Base-by-base conservation (phyloP, 2,329 filamentous ascomycete genomes). In the Beauveria sp. region DNA sequence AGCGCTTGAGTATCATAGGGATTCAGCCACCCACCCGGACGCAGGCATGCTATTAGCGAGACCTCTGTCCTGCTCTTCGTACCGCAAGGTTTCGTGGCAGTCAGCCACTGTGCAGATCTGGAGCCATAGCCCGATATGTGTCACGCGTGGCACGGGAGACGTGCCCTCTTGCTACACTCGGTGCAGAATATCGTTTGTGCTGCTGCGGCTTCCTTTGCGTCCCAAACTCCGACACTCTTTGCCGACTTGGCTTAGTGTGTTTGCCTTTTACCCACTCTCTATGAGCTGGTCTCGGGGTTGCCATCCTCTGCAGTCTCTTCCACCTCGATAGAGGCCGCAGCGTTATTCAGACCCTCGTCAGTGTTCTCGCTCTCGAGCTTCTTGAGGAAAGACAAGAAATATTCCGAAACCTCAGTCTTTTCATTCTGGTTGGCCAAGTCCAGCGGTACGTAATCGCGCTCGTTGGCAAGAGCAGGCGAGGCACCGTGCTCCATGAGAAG, bases 381-480 rank as follows among this genome's bases (percentile, higher is more conserved):
- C 52, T 74, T 75, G 22, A 78, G 76, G 62, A 79, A 74, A n/a
- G 75, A 72, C 50, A 85, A 65, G 68, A 85, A 85, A 70, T 81
- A 85, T 61, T 86, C 80, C 3, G 86, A 84, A 10, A 89, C 84
- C 7, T 85, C 80, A 57, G 79, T 78, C 78, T 90, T 86, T 67
- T 87, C 84, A 64, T 86, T 84, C 66, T 89, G 80, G 71, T 89
- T 84, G 18, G 89, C 89, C 66, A 91, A 78, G 67, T 91, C 90
- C 2, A 92, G 78, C 3, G 89, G 85, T 67, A 92, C 88, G 68
- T 96, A 90, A 30, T 96, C 92, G 53, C 89, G 89, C 70, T 87
- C 84, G 71, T 97, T 97, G 69, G 87, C 87, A 37, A 91, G 77
- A 12, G 86, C 86, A 5, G 92, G 86, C 62, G 91, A 88, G 1